Evolutionary conservation across 306 rosid species (phyloP), one percentile per base, ranked within the genome.

Genomic region (Gillenia trifoliata): DNA sequence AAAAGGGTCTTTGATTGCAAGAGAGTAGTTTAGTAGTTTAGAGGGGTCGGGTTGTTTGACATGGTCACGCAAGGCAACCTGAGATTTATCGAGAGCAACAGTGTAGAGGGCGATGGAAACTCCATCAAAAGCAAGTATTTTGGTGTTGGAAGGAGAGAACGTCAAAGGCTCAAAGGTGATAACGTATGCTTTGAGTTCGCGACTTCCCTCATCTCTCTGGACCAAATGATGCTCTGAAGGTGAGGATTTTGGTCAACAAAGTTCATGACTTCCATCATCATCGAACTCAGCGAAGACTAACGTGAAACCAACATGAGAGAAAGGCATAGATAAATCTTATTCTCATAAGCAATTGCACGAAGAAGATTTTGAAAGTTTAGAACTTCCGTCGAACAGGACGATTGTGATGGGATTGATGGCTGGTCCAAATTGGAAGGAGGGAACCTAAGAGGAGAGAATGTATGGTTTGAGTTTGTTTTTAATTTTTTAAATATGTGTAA

Each of bases 181-280:
- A n/a, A n/a, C n/a, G n/a, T n/a, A n/a, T n/a, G n/a, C n/a, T n/a
- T n/a, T n/a, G n/a, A n/a, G n/a, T 82, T 57, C 83, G 97, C 74
- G 76, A 83, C 75, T 90, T 88, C 65, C 98, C 97, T 66, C 89
- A 75, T 77, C 74, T 74, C 19, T 90, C 97, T 57, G 96, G 98
- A 72, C 83, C 79, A 63, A 81, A 82, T 76, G 89, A 88, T 76
- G 64, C 67, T 68, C 26, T 47, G 61, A 72, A 74, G 70, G 65
- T 78, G 25, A 12, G 78, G 45, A n/a, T n/a, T n/a, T n/a, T n/a
- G n/a, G n/a, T n/a, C n/a, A n/a, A n/a, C n/a, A n/a, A n/a, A n/a
- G n/a, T n/a, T n/a, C n/a, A n/a, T n/a, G n/a, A n/a, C n/a, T n/a
- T n/a, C n/a, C n/a, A n/a, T n/a, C n/a, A n/a, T n/a, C n/a, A n/a